A percentile compares a stretch with the other conserved stretches of the same genome.
Evolutionary conservation across 1,284 basidiomycete species (phyloP).

Genomic region (Caloboletus inedulis): DNA sequence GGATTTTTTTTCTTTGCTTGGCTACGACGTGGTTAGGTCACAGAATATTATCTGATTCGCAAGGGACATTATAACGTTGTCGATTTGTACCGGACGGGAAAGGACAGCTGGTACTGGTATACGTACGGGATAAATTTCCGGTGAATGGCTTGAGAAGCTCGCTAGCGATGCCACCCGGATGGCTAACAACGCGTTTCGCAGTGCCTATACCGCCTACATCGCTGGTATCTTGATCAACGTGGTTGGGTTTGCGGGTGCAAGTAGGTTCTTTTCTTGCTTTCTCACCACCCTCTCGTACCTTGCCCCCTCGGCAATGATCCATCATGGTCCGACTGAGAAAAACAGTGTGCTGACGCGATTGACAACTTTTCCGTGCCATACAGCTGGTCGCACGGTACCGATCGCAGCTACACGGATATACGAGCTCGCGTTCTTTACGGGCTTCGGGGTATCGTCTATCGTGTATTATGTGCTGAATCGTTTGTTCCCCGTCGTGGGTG

Average conservation of each 20-base stretch:
- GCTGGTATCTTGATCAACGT: conserved; percentile 81
- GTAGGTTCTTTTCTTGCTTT: conserved; percentile 36
- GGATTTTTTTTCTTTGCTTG: neutral
- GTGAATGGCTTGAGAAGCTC: conserved; percentile 29
- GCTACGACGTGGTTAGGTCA: conserved; percentile 43
- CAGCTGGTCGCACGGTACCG: conserved; percentile 59
- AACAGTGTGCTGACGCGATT: neutral
- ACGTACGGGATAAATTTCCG: conserved; percentile 73
- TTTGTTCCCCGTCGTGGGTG: conserved; percentile 57
- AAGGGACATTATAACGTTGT: conserved; percentile 69
- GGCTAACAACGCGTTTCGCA: conserved; percentile 22
- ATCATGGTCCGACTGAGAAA: conserved; percentile 3
- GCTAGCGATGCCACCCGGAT: neutral
- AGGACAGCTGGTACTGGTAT: conserved; percentile 74
- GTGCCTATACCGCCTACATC: conserved; percentile 71
- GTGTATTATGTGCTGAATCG: conserved; percentile 61
- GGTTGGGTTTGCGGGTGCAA: conserved; percentile 68
- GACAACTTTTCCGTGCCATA: neutral
- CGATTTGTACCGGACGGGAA: conserved; percentile 63
- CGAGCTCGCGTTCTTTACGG: conserved; percentile 76
- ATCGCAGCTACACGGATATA: conserved; percentile 67
- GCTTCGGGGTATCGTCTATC: conserved; percentile 65
- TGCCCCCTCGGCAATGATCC: neutral
- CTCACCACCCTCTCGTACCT: neutral
- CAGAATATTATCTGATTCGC: conserved; percentile 78